Conservation (phyloP, 2,329 filamentous ascomycete species). For the Colletotrichum spaethianum region DNA sequence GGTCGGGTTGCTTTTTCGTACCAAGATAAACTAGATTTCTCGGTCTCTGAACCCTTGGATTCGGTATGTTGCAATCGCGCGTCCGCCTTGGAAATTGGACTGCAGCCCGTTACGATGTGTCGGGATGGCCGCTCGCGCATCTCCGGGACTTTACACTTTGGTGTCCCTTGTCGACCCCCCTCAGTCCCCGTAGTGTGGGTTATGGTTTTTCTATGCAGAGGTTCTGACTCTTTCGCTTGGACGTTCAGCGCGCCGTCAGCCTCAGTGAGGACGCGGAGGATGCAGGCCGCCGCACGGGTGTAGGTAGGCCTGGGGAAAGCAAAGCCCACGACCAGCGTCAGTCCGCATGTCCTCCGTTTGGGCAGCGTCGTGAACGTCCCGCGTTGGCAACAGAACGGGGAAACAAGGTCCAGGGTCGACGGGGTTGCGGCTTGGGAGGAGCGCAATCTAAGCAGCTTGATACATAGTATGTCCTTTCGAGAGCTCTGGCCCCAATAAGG, state of each 20-base stretch:
- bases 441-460: not conserved
- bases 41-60: not conserved
- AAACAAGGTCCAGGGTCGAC: not conserved
- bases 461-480: not conserved
- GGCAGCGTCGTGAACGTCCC: not conserved
- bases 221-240: constrained; percentile 16
- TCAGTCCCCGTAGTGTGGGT: not conserved
- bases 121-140: constrained; percentile 20
- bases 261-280: not conserved
- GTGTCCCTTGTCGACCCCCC: not conserved
- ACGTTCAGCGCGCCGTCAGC: not conserved
- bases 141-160: not conserved
- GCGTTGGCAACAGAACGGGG: not conserved
- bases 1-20: not conserved
- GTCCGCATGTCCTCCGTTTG: not conserved
- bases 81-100: not conserved
- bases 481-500: not conserved
- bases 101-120: not conserved
- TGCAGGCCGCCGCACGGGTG: not conserved
- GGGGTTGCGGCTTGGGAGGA: not conserved
- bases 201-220: constrained; percentile 1
- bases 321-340: not conserved
- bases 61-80: not conserved
- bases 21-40: not conserved
- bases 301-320: not conserved